These are phyloP conservation scores for Cryptococcus sp. DNA, from an alignment of 1,284 basidiomycete species.

Conservation along the genomic window DNA sequence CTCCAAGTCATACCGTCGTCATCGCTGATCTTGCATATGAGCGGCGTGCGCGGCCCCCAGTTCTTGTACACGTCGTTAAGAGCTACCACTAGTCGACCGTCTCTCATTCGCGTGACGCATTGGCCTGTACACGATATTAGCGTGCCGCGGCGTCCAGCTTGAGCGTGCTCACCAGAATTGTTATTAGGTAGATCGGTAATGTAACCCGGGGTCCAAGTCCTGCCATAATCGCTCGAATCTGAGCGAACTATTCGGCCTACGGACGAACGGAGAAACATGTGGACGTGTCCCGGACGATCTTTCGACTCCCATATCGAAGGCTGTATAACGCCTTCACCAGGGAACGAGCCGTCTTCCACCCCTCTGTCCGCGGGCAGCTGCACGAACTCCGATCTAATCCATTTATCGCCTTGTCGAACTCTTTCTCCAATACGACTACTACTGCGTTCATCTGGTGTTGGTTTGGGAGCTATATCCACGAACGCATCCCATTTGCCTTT, in stretches of 20 bases:
- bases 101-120: constrained; percentile 10
- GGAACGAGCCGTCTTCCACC: constrained; percentile 13
- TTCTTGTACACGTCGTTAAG: constrained; percentile 15
- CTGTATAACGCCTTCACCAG: constrained; percentile 29
- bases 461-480: constrained; percentile 20
- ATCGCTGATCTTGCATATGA: constrained; percentile 16
- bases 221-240: constrained; percentile 22
- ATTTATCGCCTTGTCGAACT: constrained; percentile 16
- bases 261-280: constrained; percentile 19
- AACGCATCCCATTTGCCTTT: constrained; percentile 23
- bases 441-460: not conserved
- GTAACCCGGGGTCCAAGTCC: constrained; percentile 21
- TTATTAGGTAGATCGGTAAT: constrained; percentile 20
- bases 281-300: constrained; percentile 6
- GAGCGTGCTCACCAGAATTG: constrained; percentile 22
- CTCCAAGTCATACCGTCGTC: constrained; percentile 26
- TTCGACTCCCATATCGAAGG: constrained; percentile 19
- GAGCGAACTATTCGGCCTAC: constrained; percentile 15
- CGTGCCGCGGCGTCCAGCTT: not conserved
- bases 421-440: not conserved
- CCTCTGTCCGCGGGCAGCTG: constrained; percentile 23
- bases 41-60: constrained; percentile 27
- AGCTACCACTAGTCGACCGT: constrained; percentile 21
- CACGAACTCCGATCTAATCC: constrained; percentile 19
- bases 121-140: constrained; percentile 2